Evolutionary conservation across 306 rosid genomes (phyloP).

Genomic region (Fagus sylvatica): DNA sequence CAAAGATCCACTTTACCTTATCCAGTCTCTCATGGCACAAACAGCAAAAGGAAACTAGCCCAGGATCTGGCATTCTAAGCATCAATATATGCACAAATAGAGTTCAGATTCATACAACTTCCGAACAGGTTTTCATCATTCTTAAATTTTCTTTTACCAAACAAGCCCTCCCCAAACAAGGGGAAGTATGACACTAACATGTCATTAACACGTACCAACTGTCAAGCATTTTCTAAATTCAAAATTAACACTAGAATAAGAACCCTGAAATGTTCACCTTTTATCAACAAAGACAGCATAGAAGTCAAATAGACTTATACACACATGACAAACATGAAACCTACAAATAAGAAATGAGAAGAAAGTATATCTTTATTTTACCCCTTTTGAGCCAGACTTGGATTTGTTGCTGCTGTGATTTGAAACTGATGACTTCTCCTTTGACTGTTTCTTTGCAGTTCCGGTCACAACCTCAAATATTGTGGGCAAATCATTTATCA

Average conservation of each 20-base stretch:
- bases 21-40: background rate
- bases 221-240: background rate
- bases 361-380: constrained; percentile 21
- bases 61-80: background rate
- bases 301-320: background rate
- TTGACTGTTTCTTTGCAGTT: constrained; percentile 44
- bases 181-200: background rate
- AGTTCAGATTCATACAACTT: background rate
- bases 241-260: background rate
- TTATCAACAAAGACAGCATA: background rate
- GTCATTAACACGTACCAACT: background rate
- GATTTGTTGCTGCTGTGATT: constrained; percentile 60
- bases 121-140: background rate
- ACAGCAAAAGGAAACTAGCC: background rate
- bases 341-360: background rate
- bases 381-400: constrained; percentile 68
- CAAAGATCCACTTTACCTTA: background rate
- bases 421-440: constrained; percentile 59
- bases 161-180: no score
- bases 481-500: constrained; percentile 72
- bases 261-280: background rate
- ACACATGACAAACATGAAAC: background rate
- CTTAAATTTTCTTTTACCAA: background rate
- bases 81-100: background rate
- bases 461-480: constrained; percentile 61